phyloP scores from a whole-genome alignment of 108 stramenopile species.

The Ochromonas danica region DNA sequence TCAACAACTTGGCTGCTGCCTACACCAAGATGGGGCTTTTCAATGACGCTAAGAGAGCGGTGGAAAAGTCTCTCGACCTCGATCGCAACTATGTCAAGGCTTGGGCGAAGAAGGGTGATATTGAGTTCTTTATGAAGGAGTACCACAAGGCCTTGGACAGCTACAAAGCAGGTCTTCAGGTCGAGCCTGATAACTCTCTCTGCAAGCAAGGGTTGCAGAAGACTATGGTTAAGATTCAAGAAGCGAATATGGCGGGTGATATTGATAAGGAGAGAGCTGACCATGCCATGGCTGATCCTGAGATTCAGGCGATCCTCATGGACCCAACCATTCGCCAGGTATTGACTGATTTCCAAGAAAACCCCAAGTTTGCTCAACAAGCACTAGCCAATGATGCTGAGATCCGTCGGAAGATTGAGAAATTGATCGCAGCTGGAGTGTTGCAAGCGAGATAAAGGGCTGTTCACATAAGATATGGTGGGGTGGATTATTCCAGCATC shows the following conservation, averaged over 20 bases:
- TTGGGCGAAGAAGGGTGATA: constrained; percentile 94
- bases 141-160: constrained; percentile 86
- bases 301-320: constrained; percentile 87
- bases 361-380: constrained; percentile 80
- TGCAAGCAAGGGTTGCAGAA: constrained; percentile 88
- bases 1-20: constrained; percentile 94
- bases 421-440: constrained; percentile 94
- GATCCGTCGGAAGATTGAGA: constrained; percentile 90
- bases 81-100: constrained; percentile 98
- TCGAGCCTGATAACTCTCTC: constrained; percentile 78
- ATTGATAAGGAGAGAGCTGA: constrained; percentile 86
- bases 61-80: constrained; percentile 88
- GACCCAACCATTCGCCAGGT: constrained; percentile 96
- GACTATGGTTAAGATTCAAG: constrained; percentile 73
- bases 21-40: constrained; percentile 95
- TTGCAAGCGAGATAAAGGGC: constrained; percentile 73
- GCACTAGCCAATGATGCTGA: constrained; percentile 81
- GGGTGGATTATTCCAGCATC: too few relatives aligned
- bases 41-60: constrained; percentile 83
- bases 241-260: constrained; percentile 69
- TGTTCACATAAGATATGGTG: too few relatives aligned
- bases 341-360: constrained; percentile 85
- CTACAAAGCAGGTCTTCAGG: constrained; percentile 81
- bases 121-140: constrained; percentile 37
- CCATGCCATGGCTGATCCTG: constrained; percentile 99